Percentiles rank a stretch among this genome's conserved stretches.
Evolutionary conservation across 1,284 basidiomycete species (phyloP).

Genomic region (Laetiporus sulphureus): DNA sequence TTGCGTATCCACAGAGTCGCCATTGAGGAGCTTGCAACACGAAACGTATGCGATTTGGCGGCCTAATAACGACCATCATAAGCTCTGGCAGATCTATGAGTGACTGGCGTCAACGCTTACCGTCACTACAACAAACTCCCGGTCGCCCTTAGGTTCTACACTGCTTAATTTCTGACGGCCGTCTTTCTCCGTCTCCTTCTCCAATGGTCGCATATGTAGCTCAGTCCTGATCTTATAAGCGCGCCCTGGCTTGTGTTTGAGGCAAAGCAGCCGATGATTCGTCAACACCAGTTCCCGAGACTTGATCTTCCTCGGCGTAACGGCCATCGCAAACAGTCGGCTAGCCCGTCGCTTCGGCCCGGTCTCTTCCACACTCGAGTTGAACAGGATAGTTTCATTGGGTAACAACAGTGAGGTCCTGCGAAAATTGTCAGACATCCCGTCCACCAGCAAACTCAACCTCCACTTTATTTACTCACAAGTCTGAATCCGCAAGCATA

Average conservation of each 20-base stretch:
- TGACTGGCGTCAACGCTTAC: conserved; percentile 31
- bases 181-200: conserved; percentile 26
- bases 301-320: conserved; percentile 44
- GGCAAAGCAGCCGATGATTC: conserved; percentile 46
- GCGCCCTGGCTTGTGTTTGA: conserved; percentile 42
- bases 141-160: conserved; percentile 47
- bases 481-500: conserved; percentile 31
- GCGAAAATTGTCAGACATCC: background rate
- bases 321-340: conserved; percentile 46
- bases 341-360: conserved; percentile 54
- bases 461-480: conserved; percentile 32
- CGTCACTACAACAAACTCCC: conserved; percentile 58
- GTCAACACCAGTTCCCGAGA: conserved; percentile 53
- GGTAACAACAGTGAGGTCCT: conserved; percentile 37
- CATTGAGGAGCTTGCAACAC: conserved; percentile 32
- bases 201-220: conserved; percentile 30
- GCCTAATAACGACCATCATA: conserved; percentile 29
- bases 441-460: background rate
- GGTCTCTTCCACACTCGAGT: conserved; percentile 46
- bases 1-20: conserved; percentile 46
- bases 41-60: conserved; percentile 47
- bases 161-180: conserved; percentile 33
- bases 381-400: conserved; percentile 44
- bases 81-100: conserved; percentile 3
- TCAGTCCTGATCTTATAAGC: conserved; percentile 43